phyloP scores from a whole-genome alignment of 2,329 filamentous ascomycete species.

The Aspergillus sp. region DNA sequence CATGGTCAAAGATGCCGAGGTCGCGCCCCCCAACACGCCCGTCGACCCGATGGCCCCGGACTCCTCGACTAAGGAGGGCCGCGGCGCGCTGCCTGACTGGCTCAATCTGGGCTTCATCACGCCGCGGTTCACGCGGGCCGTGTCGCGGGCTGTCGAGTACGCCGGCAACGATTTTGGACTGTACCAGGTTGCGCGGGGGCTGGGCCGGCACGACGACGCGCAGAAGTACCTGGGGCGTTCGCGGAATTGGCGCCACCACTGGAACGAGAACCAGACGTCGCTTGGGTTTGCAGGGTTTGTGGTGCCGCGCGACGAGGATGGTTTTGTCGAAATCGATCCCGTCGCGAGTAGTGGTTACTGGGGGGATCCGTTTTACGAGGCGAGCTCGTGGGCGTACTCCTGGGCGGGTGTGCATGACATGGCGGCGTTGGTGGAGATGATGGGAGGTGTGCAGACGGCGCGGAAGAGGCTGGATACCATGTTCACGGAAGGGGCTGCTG shows the following conservation, averaged over 20 bases:
- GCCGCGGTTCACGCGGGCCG: constrained; percentile 57
- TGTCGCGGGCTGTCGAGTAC: constrained; percentile 66
- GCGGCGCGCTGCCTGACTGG: constrained; percentile 70
- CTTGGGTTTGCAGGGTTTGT: constrained; percentile 65
- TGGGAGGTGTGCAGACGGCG: constrained; percentile 49
- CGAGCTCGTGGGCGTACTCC: constrained; percentile 62
- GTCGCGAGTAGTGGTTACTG: constrained; percentile 62
- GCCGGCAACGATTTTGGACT: constrained; percentile 67
- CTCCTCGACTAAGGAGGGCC: constrained; percentile 64
- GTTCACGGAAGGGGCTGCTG: constrained; percentile 43
- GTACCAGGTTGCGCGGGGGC: constrained; percentile 61
- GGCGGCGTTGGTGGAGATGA: constrained; percentile 50
- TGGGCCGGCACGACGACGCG: constrained; percentile 52
- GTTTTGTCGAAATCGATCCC: constrained; percentile 50
- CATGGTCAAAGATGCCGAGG: constrained; percentile 67
- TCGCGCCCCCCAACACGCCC: constrained; percentile 57
- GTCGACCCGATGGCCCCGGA: constrained; percentile 53
- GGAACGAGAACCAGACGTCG: constrained; percentile 58
- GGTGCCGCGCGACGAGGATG: constrained; percentile 55
- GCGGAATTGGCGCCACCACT: constrained; percentile 69
- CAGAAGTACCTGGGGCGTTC: constrained; percentile 61
- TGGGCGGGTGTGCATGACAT: constrained; percentile 69
- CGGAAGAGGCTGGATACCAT: constrained; percentile 55
- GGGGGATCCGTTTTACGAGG: constrained; percentile 61
- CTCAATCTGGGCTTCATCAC: constrained; percentile 63